Percentiles rank a stretch among this genome's conserved stretches.
These are phyloP conservation scores for Podosphaera leucotricha DNA, from an alignment of 2,329 filamentous ascomycete genomes.

Conservation along the genomic window DNA sequence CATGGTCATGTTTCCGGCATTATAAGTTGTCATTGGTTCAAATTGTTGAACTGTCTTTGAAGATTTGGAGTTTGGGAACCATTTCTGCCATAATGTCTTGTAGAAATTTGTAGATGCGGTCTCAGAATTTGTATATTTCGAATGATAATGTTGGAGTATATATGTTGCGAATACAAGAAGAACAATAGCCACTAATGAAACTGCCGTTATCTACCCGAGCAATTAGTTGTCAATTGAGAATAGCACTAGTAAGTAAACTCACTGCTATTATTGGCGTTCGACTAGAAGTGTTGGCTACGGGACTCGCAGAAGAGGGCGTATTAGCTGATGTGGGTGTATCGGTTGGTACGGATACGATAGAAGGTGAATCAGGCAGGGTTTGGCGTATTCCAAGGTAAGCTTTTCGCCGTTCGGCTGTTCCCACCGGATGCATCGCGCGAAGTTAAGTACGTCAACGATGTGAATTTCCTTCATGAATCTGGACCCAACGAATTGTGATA, in stretches of 20 bases:
- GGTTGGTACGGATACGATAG: background rate
- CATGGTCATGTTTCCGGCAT: constrained; percentile 1
- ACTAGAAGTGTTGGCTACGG: background rate
- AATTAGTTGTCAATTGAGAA: background rate
- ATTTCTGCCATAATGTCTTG: constrained; percentile 27
- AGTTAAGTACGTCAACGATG: background rate
- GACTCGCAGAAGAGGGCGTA: background rate
- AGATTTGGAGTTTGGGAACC: constrained; percentile 17
- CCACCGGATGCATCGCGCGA: constrained; percentile 2
- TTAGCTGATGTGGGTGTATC: background rate
- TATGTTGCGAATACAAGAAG: constrained; percentile 6
- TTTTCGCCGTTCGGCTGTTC: background rate
- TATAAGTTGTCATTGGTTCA: constrained; percentile 13
- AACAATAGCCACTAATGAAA: constrained; percentile 6
- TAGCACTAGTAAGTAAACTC: background rate
- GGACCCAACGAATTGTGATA: background rate
- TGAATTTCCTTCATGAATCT: background rate
- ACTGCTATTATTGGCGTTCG: background rate
- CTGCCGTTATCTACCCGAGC: constrained; percentile 3
- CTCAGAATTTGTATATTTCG: constrained; percentile 23
- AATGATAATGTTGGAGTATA: constrained; percentile 19
- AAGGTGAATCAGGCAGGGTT: background rate
- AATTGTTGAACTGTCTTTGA: constrained; percentile 17
- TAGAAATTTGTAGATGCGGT: constrained; percentile 26
- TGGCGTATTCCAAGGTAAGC: background rate